phyloP scores from a whole-genome alignment of 352 stramenopile genomes.

The Phytophthora europaea region DNA sequence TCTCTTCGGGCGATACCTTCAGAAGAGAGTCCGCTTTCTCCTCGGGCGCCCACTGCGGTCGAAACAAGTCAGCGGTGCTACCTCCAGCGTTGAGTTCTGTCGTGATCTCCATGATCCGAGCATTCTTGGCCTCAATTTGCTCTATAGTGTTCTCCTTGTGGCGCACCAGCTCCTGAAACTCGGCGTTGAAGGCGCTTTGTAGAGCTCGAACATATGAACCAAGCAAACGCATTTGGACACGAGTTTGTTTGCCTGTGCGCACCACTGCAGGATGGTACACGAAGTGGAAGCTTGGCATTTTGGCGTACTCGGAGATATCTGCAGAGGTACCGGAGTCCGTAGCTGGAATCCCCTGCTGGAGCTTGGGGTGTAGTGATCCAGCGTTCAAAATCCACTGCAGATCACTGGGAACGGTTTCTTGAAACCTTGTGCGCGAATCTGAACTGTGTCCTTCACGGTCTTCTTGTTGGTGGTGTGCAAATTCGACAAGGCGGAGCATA shows the following conservation, averaged over 20 bases:
- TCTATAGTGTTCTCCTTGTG: slow-evolving; percentile 88
- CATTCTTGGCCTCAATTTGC: slow-evolving; percentile 91
- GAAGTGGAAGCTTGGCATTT: slow-evolving; percentile 66
- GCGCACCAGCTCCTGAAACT: slow-evolving; percentile 79
- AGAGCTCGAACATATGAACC: slow-evolving; percentile 75
- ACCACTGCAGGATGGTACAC: slow-evolving; percentile 92
- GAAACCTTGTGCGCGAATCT: slow-evolving; percentile 47
- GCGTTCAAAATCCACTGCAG: slow-evolving; percentile 71
- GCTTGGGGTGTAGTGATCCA: slow-evolving; percentile 53
- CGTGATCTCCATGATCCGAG: slow-evolving; percentile 90
- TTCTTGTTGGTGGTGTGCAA: slow-evolving; percentile 71
- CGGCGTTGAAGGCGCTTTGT: slow-evolving; percentile 83
- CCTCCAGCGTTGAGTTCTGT: slow-evolving; percentile 55
- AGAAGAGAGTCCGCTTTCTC: slow-evolving; percentile 81
- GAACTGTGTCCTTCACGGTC: slow-evolving; percentile 22
- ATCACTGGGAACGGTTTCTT: slow-evolving; percentile 59
- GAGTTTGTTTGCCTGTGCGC: slow-evolving; percentile 83
- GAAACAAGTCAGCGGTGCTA: slow-evolving; percentile 50
- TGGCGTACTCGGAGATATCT: slow-evolving; percentile 40
- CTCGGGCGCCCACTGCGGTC: slow-evolving; percentile 58
- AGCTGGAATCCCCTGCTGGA: slow-evolving; percentile 17
- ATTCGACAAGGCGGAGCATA: slow-evolving; percentile 74
- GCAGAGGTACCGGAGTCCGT: neutral
- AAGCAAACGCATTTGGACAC: slow-evolving; percentile 90
- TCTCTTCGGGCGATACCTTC: slow-evolving; percentile 75